phyloP scores from a whole-genome alignment of 2,329 filamentous ascomycete species.

The Endocalyx cinctus region DNA sequence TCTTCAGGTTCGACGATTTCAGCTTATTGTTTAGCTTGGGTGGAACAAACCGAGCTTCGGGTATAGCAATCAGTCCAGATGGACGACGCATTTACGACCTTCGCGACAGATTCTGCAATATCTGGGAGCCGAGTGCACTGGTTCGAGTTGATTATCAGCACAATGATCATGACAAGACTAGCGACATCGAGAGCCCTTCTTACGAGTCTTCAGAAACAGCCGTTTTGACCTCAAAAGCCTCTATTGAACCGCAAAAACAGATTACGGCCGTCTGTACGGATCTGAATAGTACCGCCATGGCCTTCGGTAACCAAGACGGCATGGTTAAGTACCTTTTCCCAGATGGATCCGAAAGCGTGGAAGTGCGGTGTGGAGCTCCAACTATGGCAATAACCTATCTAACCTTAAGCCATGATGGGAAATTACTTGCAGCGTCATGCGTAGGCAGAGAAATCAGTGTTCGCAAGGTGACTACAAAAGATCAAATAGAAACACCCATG shows the following conservation, averaged over 20 bases:
- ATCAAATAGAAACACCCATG: not conserved
- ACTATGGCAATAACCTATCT: not conserved
- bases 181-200: not conserved
- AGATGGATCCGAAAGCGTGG: not conserved
- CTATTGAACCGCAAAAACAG: not conserved
- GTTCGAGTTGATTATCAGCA: not conserved
- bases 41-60: not conserved
- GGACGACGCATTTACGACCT: constrained; percentile 1
- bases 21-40: not conserved
- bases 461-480: not conserved
- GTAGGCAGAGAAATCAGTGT: not conserved
- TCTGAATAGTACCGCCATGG: not conserved
- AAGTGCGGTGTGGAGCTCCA: too few relatives aligned
- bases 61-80: not conserved
- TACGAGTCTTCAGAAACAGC: not conserved
- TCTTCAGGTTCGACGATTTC: not conserved
- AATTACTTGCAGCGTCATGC: not conserved
- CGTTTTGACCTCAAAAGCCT: not conserved
- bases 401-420: not conserved
- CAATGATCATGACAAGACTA: too few relatives aligned
- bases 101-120: not conserved
- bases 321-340: not conserved
- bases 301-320: not conserved
- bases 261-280: not conserved
- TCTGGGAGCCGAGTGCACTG: constrained; percentile 1